Conservation (phyloP, 805 yeast genomes). For the Pichia heedii region DNA sequence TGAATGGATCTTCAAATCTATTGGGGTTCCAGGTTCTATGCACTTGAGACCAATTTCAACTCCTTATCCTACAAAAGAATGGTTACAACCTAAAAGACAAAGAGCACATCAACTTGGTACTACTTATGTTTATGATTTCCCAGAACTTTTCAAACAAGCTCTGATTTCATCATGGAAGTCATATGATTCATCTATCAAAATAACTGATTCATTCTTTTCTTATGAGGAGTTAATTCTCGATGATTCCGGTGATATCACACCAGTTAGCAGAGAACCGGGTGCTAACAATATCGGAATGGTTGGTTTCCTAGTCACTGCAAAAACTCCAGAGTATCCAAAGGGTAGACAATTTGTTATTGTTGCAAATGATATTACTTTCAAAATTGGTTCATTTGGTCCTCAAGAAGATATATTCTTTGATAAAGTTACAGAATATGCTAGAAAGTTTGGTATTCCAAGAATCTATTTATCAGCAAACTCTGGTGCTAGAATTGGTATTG, state of each 20-base stretch:
- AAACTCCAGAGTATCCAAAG: constrained; percentile 94
- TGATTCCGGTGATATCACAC: constrained; percentile 74
- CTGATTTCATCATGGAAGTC: constrained; percentile 77
- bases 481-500: constrained; percentile 98
- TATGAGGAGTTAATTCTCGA: constrained; percentile 77
- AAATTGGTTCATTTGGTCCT: constrained; percentile 99
- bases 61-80: constrained; percentile 96
- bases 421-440: constrained; percentile 86
- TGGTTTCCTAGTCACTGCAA: constrained; percentile 82
- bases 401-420: constrained; percentile 88
- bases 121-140: constrained; percentile 97
- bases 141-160: constrained; percentile 95
- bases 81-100: constrained; percentile 97
- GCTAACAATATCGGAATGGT: constrained; percentile 96
- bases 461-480: constrained; percentile 95
- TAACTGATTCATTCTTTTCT: constrained; percentile 71
- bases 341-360: constrained; percentile 91
- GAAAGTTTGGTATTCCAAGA: constrained; percentile 89
- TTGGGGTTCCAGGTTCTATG: constrained; percentile 95
- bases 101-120: constrained; percentile 98
- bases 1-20: constrained; percentile 94
- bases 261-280: constrained; percentile 93
- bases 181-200: constrained; percentile 40
- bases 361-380: constrained; percentile 95
- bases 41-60: constrained; percentile 92